A percentile compares a stretch with the other conserved stretches of the same genome.
phyloP scores from a whole-genome alignment of 2,329 filamentous ascomycete genomes.

The Huntiella omanensis region DNA sequence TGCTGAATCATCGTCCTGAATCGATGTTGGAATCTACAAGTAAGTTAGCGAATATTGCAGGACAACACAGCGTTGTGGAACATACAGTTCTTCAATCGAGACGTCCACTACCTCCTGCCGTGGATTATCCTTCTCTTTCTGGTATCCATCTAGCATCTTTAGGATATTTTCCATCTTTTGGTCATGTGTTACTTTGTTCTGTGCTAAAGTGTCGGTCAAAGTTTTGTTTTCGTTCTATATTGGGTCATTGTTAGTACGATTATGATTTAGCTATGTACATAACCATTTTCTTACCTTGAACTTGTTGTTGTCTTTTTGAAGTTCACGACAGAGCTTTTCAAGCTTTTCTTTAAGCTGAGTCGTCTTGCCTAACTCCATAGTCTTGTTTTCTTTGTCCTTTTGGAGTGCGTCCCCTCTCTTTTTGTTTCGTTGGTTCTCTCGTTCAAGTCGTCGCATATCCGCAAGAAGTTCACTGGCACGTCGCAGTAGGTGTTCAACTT shows the following conservation, averaged over 20 bases:
- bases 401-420: constrained; percentile 85
- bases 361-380: constrained; percentile 78
- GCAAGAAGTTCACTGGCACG: constrained; percentile 80
- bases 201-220: constrained; percentile 67
- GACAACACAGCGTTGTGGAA: constrained; percentile 10
- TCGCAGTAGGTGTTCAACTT: constrained; percentile 77
- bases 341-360: constrained; percentile 86
- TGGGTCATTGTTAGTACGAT: background rate
- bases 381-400: constrained; percentile 84
- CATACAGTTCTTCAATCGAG: constrained; percentile 76
- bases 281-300: constrained; percentile 51
- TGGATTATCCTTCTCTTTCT: constrained; percentile 70
- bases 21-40: constrained; percentile 52
- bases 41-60: constrained; percentile 11
- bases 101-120: constrained; percentile 66
- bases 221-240: constrained; percentile 77
- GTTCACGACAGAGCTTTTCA: constrained; percentile 84
- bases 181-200: constrained; percentile 67
- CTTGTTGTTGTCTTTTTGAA: constrained; percentile 95
- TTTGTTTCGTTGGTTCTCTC: constrained; percentile 89
- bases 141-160: constrained; percentile 70
- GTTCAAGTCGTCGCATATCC: constrained; percentile 89
- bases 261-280: background rate
- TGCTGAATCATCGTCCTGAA: constrained; percentile 94
- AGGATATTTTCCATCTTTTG: constrained; percentile 66